phyloP scores from a whole-genome alignment of 441 rosid genomes.

The Viola pubescens region DNA sequence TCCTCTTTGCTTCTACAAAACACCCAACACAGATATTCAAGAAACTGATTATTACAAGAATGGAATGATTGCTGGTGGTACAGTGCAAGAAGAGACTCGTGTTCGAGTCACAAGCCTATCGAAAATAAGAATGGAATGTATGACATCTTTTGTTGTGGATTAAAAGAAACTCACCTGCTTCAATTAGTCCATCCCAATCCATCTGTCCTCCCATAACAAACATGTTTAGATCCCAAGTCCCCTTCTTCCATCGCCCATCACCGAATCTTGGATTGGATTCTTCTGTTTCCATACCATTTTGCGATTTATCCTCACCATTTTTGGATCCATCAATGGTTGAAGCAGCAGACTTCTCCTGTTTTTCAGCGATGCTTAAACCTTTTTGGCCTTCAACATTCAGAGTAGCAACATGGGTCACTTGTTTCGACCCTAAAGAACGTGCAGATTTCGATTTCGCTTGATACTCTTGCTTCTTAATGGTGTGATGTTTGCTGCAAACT shows the following conservation, averaged over 20 bases:
- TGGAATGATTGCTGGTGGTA: background rate
- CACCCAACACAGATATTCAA: background rate
- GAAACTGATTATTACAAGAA: background rate
- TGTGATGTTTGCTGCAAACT: constrained; percentile 24
- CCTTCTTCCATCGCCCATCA: constrained; percentile 24
- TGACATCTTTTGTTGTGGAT: background rate
- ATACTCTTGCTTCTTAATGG: constrained; percentile 22
- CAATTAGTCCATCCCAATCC: constrained; percentile 2
- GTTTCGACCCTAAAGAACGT: constrained; percentile 28
- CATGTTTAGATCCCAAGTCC: constrained; percentile 3
- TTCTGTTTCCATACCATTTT: constrained; percentile 2
- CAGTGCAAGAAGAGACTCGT: background rate
- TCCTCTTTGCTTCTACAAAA: constrained; percentile 50
- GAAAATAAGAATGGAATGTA: background rate
- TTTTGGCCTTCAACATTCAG: constrained; percentile 24
- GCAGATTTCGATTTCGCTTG: constrained; percentile 10
- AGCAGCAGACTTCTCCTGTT: constrained; percentile 10
- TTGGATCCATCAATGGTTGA: constrained; percentile 5
- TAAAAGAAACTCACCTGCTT: constrained; percentile 2
- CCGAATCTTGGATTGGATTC: constrained; percentile 29
- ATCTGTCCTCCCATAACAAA: constrained; percentile 3
- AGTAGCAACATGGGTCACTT: constrained; percentile 24
- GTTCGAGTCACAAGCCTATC: background rate
- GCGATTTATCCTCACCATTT: constrained; percentile 12
- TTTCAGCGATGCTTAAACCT: constrained; percentile 15